Evolutionary conservation across 768 basidiomycete species (phyloP).

Genomic region (Podaxis sp.): DNA sequence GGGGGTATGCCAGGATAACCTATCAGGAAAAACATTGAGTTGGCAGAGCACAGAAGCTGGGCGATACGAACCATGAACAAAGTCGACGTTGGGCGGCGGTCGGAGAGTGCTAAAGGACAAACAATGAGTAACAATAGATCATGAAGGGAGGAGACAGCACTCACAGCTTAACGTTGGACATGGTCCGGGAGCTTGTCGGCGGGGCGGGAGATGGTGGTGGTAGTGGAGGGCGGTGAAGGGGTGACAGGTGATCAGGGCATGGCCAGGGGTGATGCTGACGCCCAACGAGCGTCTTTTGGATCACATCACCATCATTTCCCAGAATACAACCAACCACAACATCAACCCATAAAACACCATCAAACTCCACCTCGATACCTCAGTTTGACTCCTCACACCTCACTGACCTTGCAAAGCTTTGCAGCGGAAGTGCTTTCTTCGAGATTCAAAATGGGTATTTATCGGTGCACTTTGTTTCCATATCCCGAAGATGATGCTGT

Average conservation of each 20-base stretch:
- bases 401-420: too few relatives aligned
- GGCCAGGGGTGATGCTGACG: not conserved
- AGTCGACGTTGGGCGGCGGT: slow-evolving; percentile 86
- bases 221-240: not conserved
- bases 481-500: too few relatives aligned
- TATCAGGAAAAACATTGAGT: slow-evolving; percentile 17
- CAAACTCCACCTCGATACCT: not conserved
- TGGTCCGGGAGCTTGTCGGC: slow-evolving; percentile 4
- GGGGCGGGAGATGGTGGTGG: not conserved
- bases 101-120: slow-evolving; percentile 58
- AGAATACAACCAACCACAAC: not conserved
- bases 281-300: not conserved
- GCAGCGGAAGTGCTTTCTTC: too few relatives aligned
- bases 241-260: slow-evolving; percentile 2
- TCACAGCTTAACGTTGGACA: slow-evolving; percentile 35
- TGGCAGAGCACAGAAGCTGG: not conserved
- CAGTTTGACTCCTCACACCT: too few relatives aligned
- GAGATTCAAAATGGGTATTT: too few relatives aligned
- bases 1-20: slow-evolving; percentile 90
- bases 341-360: not conserved
- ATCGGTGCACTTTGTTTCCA: too few relatives aligned
- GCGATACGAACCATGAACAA: slow-evolving; percentile 63
- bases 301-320: slow-evolving; percentile 5
- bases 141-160: slow-evolving; percentile 6
- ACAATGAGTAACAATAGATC: slow-evolving; percentile 6